A percentile compares a stretch with the other conserved stretches of the same genome.
Conservation (phyloP, 495 filamentous ascomycete species). For the Tuber indicum region DNA sequence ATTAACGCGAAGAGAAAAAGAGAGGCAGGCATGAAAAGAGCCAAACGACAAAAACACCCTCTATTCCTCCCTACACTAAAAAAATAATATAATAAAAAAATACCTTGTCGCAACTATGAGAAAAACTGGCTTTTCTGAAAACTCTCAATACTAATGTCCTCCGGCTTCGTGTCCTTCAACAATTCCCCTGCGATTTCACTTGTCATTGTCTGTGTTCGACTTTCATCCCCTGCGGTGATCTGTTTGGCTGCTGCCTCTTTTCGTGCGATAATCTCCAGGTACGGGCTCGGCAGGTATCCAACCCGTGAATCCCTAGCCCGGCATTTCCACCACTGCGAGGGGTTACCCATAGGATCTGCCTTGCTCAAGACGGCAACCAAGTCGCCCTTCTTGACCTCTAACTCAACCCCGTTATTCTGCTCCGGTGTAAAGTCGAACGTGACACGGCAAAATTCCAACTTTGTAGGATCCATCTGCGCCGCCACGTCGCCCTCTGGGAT, state of each 20-base stretch:
- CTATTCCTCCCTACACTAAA: constrained; percentile 7
- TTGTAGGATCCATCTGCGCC: constrained; percentile 66
- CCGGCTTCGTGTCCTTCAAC: constrained; percentile 55
- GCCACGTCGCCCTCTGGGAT: constrained; percentile 24
- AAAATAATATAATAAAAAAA: constrained; percentile 1
- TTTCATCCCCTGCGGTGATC: constrained; percentile 48
- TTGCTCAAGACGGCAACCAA: constrained; percentile 91
- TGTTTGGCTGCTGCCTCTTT: constrained; percentile 51
- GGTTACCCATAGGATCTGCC: constrained; percentile 78
- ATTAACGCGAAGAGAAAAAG: constrained; percentile 19
- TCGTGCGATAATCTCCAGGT: constrained; percentile 74
- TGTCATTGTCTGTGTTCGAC: constrained; percentile 43
- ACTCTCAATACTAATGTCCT: constrained; percentile 70
- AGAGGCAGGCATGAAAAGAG: constrained; percentile 16
- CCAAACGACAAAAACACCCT: constrained; percentile 12
- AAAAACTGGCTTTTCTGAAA: constrained; percentile 89
- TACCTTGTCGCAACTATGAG: constrained; percentile 41
- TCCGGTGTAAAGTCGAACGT: constrained; percentile 87
- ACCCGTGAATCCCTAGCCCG: constrained; percentile 83
- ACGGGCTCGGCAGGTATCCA: constrained; percentile 83
- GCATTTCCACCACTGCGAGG: constrained; percentile 95
- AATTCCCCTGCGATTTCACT: constrained; percentile 49
- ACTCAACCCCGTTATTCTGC: constrained; percentile 66
- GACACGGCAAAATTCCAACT: constrained; percentile 90
- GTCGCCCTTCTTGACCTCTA: constrained; percentile 90